Percentiles rank a stretch among this genome's conserved stretches.
phyloP scores from a whole-genome alignment of 202 grass and related monocot species.

The Bolboschoenoplectus hybrid region DNA sequence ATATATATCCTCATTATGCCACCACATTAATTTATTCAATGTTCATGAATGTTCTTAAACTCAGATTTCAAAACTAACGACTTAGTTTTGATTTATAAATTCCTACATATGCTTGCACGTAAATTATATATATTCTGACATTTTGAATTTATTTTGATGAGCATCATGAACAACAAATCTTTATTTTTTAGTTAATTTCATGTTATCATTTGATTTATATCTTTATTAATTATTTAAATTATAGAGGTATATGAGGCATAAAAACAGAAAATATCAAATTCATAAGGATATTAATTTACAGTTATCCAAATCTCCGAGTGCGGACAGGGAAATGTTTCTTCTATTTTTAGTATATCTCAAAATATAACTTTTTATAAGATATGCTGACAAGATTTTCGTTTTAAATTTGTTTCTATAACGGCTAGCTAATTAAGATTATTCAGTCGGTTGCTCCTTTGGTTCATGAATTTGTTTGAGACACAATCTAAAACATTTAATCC shows the following conservation, averaged over 20 bases:
- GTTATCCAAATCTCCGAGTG: no score
- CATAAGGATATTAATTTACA: no score
- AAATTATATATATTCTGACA: neutral
- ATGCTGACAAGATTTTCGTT: neutral
- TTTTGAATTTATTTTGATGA: neutral
- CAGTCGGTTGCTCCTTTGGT: neutral
- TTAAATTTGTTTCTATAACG: neutral
- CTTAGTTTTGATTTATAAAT: no score
- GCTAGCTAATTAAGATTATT: neutral
- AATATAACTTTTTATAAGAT: neutral
- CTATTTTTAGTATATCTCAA: neutral
- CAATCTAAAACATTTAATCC: constrained; percentile 20
- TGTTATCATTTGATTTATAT: neutral
- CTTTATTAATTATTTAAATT: neutral
- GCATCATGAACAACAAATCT: neutral
- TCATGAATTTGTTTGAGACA: neutral
- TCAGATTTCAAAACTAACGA: neutral
- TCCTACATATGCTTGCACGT: no score
- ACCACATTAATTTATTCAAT: neutral
- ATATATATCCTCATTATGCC: neutral
- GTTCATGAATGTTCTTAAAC: neutral
- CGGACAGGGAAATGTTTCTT: neutral
- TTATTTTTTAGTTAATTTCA: neutral
- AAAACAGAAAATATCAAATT: neutral
- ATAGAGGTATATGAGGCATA: neutral